phyloP scores from a whole-genome alignment of 176 grass and related monocot species.

The Bromus sterilis region DNA sequence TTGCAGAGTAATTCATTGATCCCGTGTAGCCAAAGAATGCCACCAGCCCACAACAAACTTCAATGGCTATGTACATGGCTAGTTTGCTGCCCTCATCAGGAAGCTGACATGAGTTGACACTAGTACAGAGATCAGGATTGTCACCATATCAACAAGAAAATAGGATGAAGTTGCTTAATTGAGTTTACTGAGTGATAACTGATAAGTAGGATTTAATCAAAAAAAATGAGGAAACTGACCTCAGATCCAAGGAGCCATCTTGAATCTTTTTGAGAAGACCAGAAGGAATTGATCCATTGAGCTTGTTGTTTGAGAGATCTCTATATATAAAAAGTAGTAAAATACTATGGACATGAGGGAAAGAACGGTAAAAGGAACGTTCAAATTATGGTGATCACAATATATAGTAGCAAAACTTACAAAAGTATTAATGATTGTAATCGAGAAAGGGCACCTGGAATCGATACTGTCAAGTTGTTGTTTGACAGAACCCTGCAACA shows the following conservation, averaged over 20 bases:
- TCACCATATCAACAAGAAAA: constrained; percentile 16
- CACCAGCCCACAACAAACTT: background rate
- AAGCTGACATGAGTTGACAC: constrained; percentile 12
- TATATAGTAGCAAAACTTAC: constrained; percentile 21
- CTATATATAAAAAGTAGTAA: background rate
- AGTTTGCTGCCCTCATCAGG: constrained; percentile 10
- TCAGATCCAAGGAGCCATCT: constrained; percentile 33
- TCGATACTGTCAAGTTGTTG: constrained; percentile 50
- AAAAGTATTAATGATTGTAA: constrained; percentile 27
- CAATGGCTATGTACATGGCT: constrained; percentile 3
- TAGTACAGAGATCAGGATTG: constrained; percentile 30
- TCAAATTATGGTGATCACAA: background rate
- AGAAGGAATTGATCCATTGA: constrained; percentile 32
- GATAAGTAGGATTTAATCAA: too few species aligned
- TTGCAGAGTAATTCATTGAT: background rate
- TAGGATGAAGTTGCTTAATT: background rate
- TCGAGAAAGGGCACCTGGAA: constrained; percentile 43
- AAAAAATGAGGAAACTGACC: background rate
- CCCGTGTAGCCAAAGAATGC: background rate
- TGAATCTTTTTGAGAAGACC: constrained; percentile 27
- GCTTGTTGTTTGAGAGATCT: constrained; percentile 46
- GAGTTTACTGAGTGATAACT: background rate
- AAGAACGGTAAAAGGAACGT: background rate
- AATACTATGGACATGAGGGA: background rate
- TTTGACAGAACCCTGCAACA: constrained; percentile 55